These are phyloP conservation scores for Stevia rebaudiana DNA, from an alignment of 140 eudicot species.

Conservation along the genomic window DNA sequence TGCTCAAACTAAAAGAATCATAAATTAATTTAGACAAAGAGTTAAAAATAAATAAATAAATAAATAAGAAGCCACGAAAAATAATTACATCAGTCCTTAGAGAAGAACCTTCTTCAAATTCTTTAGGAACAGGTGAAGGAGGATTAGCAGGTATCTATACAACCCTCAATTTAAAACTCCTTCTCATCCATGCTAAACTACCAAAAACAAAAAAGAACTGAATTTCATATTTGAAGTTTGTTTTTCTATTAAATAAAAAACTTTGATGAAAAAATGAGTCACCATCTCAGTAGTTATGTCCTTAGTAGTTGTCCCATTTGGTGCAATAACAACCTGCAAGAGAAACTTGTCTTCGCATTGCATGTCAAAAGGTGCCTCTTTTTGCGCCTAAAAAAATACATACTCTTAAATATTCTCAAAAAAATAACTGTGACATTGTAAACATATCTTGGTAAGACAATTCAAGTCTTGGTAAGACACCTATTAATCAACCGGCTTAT, in stretches of 20 bases:
- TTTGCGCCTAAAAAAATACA: slow-evolving; percentile 41
- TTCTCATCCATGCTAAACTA: slow-evolving; percentile 72
- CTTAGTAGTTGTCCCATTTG: slow-evolving; percentile 48
- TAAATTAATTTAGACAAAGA: background rate
- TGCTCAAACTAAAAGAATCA: background rate
- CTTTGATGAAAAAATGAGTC: slow-evolving; percentile 15
- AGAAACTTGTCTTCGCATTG: slow-evolving; percentile 94
- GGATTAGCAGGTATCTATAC: slow-evolving; percentile 84
- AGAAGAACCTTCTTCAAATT: slow-evolving; percentile 81
- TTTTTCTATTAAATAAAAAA: slow-evolving; percentile 12
- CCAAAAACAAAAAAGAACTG: background rate
- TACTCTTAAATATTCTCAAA: background rate
- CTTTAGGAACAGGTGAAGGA: slow-evolving; percentile 95
- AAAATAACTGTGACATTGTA: slow-evolving; percentile 78
- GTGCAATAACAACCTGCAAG: slow-evolving; percentile 76
- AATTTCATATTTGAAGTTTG: background rate
- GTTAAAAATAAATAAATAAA: background rate
- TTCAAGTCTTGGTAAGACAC: slow-evolving; percentile 81
- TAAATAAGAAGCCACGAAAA: background rate
- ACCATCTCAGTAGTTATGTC: slow-evolving; percentile 66
- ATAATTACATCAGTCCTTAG: slow-evolving; percentile 69
- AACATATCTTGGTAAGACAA: slow-evolving; percentile 62
- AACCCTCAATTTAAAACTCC: slow-evolving; percentile 77
- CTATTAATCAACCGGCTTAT: too few relatives aligned
- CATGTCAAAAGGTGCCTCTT: slow-evolving; percentile 74